A percentile compares a stretch with the other conserved stretches of the same genome.
Conservation (phyloP, 2,329 filamentous ascomycete species). For the Penicillium sp. region DNA sequence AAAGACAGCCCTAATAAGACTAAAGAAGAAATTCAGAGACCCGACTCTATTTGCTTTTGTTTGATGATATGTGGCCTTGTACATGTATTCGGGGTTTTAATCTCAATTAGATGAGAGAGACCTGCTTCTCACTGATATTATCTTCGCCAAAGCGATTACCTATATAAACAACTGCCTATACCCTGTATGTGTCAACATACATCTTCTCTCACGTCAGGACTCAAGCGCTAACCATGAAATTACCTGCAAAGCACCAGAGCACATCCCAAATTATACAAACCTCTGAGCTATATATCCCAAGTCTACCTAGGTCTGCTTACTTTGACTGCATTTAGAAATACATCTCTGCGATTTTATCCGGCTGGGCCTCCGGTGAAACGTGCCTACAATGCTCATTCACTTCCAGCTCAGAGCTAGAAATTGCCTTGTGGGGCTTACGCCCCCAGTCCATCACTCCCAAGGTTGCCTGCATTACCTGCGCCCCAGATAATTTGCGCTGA, state of each 20-base stretch:
- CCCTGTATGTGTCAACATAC: too few relatives aligned
- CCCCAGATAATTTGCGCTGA: slow-evolving; percentile 33
- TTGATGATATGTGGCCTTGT: not conserved
- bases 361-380: slow-evolving; percentile 32
- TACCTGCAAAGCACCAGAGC: too few relatives aligned
- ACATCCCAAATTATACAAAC: not conserved
- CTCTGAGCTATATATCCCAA: too few relatives aligned
- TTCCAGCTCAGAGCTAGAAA: slow-evolving; percentile 28
- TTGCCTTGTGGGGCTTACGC: slow-evolving; percentile 26
- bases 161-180: too few relatives aligned
- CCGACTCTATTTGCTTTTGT: too few relatives aligned
- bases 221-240: too few relatives aligned
- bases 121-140: slow-evolving; percentile 3
- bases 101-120: not conserved
- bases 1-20: slow-evolving; percentile 18
- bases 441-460: slow-evolving; percentile 33
- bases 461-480: slow-evolving; percentile 28
- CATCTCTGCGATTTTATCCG: slow-evolving; percentile 11
- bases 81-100: slow-evolving; percentile 2
- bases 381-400: slow-evolving; percentile 29
- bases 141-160: too few relatives aligned
- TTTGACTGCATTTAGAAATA: not conserved
- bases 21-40: not conserved
- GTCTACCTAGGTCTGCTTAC: too few relatives aligned
- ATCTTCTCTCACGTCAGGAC: too few relatives aligned